These are phyloP conservation scores for Cytospora paraplurivora DNA, from an alignment of 2,329 filamentous ascomycete species.

Conservation along the genomic window DNA sequence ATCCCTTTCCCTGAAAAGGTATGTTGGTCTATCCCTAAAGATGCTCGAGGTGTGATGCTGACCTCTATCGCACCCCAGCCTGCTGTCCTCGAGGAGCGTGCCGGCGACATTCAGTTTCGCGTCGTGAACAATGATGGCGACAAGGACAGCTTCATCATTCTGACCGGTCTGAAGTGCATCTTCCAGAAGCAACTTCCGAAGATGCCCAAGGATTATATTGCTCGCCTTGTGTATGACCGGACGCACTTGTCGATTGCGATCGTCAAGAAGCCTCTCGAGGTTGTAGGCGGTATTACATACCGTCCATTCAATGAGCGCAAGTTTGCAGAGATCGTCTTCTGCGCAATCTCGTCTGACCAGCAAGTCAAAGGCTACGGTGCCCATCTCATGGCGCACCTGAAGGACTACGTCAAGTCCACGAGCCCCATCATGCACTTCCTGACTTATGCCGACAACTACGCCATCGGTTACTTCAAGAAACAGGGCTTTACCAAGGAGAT, in stretches of 20 bases:
- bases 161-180: conserved; percentile 95
- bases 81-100: conserved; percentile 89
- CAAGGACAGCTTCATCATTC: conserved; percentile 85
- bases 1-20: conserved; percentile 92
- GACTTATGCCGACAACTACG: conserved; percentile 98
- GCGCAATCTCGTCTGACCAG: conserved; percentile 94
- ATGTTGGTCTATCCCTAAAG: conserved; percentile 29
- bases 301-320: conserved; percentile 87
- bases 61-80: conserved; percentile 53
- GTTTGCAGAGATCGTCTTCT: conserved; percentile 99
- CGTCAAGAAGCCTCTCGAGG: conserved; percentile 92
- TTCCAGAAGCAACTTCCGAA: conserved; percentile 98
- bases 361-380: conserved; percentile 98
- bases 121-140: conserved; percentile 96
- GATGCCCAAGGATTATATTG: conserved; percentile 99
- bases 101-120: conserved; percentile 92
- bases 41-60: conserved; percentile 18
- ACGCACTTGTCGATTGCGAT: conserved; percentile 97
- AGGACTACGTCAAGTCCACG: conserved; percentile 97
- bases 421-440: conserved; percentile 98
- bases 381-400: conserved; percentile 96
- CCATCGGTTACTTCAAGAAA: conserved; percentile 98
- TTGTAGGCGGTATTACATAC: conserved; percentile 97
- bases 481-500: conserved; percentile 99
- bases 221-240: conserved; percentile 93